Base-by-base conservation (phyloP, 305 asterid species). In the Fraxinus latifolia region DNA sequence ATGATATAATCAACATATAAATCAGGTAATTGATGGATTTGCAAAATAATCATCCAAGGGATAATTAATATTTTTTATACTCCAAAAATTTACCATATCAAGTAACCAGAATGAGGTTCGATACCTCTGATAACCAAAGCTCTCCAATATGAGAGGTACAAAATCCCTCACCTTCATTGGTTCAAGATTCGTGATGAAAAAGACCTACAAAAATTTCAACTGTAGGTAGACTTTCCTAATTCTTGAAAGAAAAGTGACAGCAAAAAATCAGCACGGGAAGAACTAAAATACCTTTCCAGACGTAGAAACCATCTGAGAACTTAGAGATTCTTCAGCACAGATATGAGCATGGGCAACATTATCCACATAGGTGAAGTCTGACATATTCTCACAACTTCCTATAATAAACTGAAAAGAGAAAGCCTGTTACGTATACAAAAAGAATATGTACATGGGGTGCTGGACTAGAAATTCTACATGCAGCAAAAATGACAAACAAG, bases 401-500 rank as follows among this genome's bases (percentile, higher is more conserved):
- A 91, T 88, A 89, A 93, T 91, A 90, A 91, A 93, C 98, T 94
- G 98, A 91, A 91, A 94, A 93, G 98, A 92, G 97, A 94, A 89
- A 87, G 88, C 80, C 91, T 89, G 92, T 93, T 88, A 93, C 97
- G 91, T 90, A 92, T 87, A 91, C 91, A 86, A 91, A 94, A 86
- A 82, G 84, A 85, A 76, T 44, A 83, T 82, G 78, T 74, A 74
- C 83, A 81, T 62, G 72, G 55, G 62, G 1, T 14, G 80, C 79
- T 75, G 27, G 82, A 82, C 58, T 68, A 80, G 39, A 50, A 87
- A 79, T 53, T 71, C 77, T 79, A 83, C 76, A 80, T 33, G 76
- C 74, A 85, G 78, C 9, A 79, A 78, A 74, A 23, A 67, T 15
- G 19, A 67, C 36, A 67, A 25, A 29, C 37, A 12, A 67, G 8